Evolutionary conservation across 2,329 filamentous ascomycete species (phyloP).

Genomic region (Aphanoascus verrucosus): DNA sequence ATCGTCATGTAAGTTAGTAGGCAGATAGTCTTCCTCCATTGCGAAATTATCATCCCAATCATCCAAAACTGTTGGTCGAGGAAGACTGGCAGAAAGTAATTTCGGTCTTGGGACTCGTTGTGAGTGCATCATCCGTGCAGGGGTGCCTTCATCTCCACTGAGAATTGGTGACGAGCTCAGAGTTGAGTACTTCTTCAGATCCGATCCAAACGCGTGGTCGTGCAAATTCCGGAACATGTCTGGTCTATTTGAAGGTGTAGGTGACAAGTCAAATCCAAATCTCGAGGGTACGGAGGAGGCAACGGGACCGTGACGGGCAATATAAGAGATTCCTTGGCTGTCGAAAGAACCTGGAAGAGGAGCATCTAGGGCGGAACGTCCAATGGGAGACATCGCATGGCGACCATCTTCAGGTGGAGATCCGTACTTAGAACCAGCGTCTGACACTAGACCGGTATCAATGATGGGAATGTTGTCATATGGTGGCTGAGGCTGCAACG

Average conservation of each 20-base stretch:
- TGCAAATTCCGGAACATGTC: conserved; percentile 50
- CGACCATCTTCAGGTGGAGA: conserved; percentile 71
- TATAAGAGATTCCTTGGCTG: conserved; percentile 87
- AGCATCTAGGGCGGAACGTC: conserved; percentile 76
- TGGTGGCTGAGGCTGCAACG: conserved; percentile 19
- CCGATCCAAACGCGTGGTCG: conserved; percentile 59
- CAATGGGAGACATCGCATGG: conserved; percentile 67
- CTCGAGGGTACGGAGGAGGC: conserved; percentile 87
- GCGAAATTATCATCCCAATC: conserved; percentile 58
- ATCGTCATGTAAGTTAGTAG: conserved; percentile 55
- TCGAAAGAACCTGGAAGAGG: conserved; percentile 91
- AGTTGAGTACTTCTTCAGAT: conserved; percentile 51
- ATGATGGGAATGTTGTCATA: conserved; percentile 46
- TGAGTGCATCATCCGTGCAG: conserved; percentile 52
- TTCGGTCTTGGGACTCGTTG: conserved; percentile 52
- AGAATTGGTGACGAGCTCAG: conserved; percentile 50
- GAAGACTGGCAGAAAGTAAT: conserved; percentile 53
- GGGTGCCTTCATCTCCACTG: conserved; percentile 55
- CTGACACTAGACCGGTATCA: conserved; percentile 49
- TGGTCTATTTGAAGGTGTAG: conserved; percentile 59
- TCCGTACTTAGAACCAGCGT: conserved; percentile 58
- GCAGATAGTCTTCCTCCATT: conserved; percentile 83
- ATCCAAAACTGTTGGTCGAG: conserved; percentile 41
- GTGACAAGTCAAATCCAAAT: conserved; percentile 64
- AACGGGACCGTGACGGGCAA: conserved; percentile 78